Base-by-base conservation (phyloP, 2,329 filamentous ascomycete genomes). In the Xylaria sp. region DNA sequence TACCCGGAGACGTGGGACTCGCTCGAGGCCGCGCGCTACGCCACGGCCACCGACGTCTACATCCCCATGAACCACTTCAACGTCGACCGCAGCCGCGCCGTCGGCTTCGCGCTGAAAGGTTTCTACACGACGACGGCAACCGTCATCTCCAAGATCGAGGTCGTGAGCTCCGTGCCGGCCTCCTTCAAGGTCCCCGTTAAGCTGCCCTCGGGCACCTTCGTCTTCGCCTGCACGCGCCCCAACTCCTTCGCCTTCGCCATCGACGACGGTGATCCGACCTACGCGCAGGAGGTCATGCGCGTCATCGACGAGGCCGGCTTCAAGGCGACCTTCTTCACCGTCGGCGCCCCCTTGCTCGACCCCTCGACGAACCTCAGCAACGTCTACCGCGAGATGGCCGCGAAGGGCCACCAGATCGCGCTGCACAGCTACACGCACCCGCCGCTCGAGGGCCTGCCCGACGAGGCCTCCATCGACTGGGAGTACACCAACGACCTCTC, bases 221-320 rank as follows among this genome's bases (percentile, higher is more conserved):
- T 90, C 55, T 88, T 91, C 74, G 83, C 86, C 7, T 92, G 90
- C 83, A 90, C 86, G 72, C 85, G 89, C 20, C 89, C 90, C 56
- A 91, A 91, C 80, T 89, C 87, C 0, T 92, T 92, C 76, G 90
- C 90, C 1, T 92, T 92, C 77, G 90, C 90, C 59, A 92, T 92
- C 71, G 90, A 92, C 76, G 90, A 92, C 77, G 90, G 90, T 25
- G 83, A 86, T 60, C 90, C 90, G 56, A 75, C 80, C 41, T 84
- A 86, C 66, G 89, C 89, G 1, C 84, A 89, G 78, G 80, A 87
- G 70, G 88, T 91, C 23, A 86, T 91, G 80, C 80, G 85, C 50
- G 88, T 90, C 63, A 82, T 92, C 74, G 84, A 87, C 23, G 85
- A 87, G 23, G 90, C 89, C 61, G 78, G 82, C 64, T 89, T 92